Evolutionary conservation across 2,329 filamentous ascomycete genomes (phyloP).

Genomic region (Pyrenochaeta sp.): DNA sequence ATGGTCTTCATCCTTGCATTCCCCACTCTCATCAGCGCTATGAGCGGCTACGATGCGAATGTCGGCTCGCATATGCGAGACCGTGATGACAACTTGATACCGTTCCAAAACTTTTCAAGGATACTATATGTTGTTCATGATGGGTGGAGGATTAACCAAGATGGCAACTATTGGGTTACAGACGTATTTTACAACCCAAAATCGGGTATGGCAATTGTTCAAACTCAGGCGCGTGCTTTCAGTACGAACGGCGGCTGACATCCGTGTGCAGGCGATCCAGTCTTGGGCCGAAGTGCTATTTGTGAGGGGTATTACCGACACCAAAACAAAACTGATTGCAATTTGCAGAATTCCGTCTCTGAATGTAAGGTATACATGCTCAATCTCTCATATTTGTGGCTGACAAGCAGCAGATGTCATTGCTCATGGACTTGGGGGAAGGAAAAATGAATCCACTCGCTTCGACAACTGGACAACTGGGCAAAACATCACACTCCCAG

Average conservation of each 20-base stretch:
- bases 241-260: no score
- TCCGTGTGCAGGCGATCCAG: no score
- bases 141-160: slow-evolving; percentile 12
- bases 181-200: not conserved
- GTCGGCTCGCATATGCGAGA: slow-evolving; percentile 10
- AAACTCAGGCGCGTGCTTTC: no score
- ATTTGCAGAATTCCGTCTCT: not conserved
- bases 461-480: not conserved
- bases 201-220: no score
- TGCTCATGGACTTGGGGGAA: not conserved
- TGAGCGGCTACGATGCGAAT: slow-evolving; percentile 25
- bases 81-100: slow-evolving; percentile 4
- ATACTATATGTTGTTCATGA: slow-evolving; percentile 19
- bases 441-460: slow-evolving; percentile 1
- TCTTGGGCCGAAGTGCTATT: no score
- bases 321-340: not conserved
- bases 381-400: not conserved
- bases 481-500: not conserved
- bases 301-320: not conserved
- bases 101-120: slow-evolving; percentile 5
- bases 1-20: slow-evolving; percentile 21
- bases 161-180: slow-evolving; percentile 1
- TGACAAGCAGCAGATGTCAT: slow-evolving; percentile 1
- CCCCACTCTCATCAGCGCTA: slow-evolving; percentile 22
- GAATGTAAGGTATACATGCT: not conserved